Evolutionary conservation across 73 alveolate genomes (phyloP).

Genomic region (Chromera velia): DNA sequence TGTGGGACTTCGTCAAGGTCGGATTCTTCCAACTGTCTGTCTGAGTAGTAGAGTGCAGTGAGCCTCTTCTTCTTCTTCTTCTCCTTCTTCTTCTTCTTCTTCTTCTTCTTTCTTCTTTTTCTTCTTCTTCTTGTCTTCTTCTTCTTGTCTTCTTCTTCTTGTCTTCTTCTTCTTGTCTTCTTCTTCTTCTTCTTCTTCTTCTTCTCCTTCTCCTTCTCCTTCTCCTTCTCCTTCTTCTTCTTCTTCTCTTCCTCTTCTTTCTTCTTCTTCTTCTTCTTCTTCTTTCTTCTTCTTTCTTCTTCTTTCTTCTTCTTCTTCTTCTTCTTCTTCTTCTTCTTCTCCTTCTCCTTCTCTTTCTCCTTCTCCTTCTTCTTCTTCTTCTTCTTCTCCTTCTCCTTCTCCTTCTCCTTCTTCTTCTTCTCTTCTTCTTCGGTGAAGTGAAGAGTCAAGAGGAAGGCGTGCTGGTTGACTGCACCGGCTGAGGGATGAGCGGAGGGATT

Average conservation of each 20-base stretch:
- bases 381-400: not conserved
- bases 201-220: not conserved
- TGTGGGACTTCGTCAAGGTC: not conserved
- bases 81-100: not conserved
- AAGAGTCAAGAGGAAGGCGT: not conserved
- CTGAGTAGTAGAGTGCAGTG: too few relatives aligned
- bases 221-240: not conserved
- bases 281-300: not conserved
- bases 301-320: not conserved
- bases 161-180: not conserved
- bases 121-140: not conserved
- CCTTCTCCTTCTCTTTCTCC: not conserved
- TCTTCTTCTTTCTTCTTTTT: not conserved
- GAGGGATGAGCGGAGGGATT: too few relatives aligned
- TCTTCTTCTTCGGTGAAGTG: slow-evolving; percentile 3
- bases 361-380: not conserved
- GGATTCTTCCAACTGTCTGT: too few relatives aligned
- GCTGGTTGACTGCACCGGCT: too few relatives aligned
- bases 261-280: too few relatives aligned
- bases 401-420: not conserved
- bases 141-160: too few relatives aligned
- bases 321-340: too few relatives aligned
- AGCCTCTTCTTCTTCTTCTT: not conserved
- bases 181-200: too few relatives aligned
- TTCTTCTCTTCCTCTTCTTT: not conserved